Evolutionary conservation across 768 basidiomycete genomes (phyloP), one percentile per base, ranked within the genome.

Genomic region (Stropharia rugosoannulata): DNA sequence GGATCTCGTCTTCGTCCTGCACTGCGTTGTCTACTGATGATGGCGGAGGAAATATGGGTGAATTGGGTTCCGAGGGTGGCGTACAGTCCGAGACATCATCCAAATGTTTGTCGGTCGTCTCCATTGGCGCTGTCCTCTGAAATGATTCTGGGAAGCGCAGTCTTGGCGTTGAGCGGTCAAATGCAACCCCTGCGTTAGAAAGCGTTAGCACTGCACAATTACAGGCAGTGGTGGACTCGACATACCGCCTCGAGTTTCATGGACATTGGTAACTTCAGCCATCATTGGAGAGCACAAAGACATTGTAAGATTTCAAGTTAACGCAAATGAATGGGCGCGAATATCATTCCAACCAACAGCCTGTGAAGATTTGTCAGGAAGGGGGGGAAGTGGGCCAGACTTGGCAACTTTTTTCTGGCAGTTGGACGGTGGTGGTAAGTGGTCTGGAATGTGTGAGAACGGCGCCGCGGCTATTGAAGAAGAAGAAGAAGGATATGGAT

Each of bases 81-180:
- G 40, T 49, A 0, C 18, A 56, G 32, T 51, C 41, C 8, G 44
- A 49, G 12, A 46, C 53, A 12, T 27, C 48, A 44, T 54, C 60
- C 8, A 54, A 49, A 19, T 44, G 38, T 22, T 13, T 43, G 22
- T 54, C 58, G 25, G 49, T 41, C 27, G 49, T 51, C 7, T 55
- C 54, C 29, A 49, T 35, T 11, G 55, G 52, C 10, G 59, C 54
- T 12, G 60, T 64, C 37, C 65, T 57, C 25, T 60, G 60, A 39
- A 64, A 66, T 0, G 65, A 66, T 22, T 64, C 65, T 1, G 65
- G 65, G 54, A 64, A 64, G 32, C 60, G 59, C 54, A 49, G 37
- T n/a, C 39, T 50, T 37, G 19, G 50, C 16, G 25, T 15, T 46
- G 44, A 19, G 37, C n/a, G 44, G 15, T 19, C 42, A 16, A 29